Conservation (phyloP, 257 asterid species). For the Gynochthodes officinalis region DNA sequence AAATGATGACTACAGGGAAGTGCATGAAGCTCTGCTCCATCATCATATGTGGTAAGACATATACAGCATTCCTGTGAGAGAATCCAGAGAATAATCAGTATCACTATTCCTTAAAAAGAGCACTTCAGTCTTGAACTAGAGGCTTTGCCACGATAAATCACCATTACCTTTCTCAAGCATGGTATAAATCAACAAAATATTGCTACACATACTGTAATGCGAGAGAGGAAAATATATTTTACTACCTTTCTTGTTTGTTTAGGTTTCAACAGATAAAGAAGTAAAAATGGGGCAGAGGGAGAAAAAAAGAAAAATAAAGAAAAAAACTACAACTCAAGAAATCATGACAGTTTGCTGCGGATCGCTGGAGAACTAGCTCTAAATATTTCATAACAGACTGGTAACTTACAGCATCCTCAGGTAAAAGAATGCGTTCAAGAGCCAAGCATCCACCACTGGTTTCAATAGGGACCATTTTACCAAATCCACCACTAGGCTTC, state of each 20-base stretch:
- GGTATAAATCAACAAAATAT: not conserved
- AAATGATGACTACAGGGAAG: slow-evolving; percentile 90
- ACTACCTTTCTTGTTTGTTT: not conserved
- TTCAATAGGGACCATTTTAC: slow-evolving; percentile 78
- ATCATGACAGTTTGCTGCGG: not conserved
- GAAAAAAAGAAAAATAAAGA: not conserved
- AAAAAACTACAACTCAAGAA: not conserved
- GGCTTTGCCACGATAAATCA: not conserved
- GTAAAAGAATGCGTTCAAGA: slow-evolving; percentile 62
- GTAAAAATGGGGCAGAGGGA: not conserved
- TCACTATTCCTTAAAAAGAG: not conserved
- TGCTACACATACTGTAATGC: not conserved
- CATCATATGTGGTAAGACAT: slow-evolving; percentile 79
- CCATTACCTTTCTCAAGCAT: not conserved
- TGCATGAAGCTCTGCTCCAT: slow-evolving; percentile 70
- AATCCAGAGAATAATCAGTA: not conserved
- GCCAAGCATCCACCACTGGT: slow-evolving; percentile 58
- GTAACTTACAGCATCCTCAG: slow-evolving; percentile 90
- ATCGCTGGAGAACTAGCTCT: not conserved
- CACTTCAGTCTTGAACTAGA: not conserved
- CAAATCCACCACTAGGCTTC: slow-evolving; percentile 49
- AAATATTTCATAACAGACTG: not conserved
- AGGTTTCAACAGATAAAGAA: too few relatives aligned
- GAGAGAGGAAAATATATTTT: not conserved
- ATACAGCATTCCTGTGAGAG: slow-evolving; percentile 85